These are phyloP conservation scores for Citrus mangshanensis DNA, from an alignment of 345 rosid species.

Conservation along the genomic window DNA sequence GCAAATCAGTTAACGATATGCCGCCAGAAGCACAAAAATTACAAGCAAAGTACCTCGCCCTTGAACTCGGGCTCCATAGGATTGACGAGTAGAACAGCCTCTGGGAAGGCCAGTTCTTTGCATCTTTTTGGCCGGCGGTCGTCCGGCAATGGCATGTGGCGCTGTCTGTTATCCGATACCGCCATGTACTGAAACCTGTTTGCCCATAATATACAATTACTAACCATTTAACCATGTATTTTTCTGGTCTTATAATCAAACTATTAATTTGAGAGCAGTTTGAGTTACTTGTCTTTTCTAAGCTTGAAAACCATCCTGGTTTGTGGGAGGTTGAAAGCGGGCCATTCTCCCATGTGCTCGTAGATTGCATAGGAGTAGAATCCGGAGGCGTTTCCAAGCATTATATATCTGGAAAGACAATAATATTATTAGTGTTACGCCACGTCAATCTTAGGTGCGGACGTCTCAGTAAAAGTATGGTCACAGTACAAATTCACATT, in stretches of 20 bases:
- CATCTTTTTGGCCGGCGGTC: conserved; percentile 58
- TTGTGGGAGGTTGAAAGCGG: conserved; percentile 76
- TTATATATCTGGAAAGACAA: conserved; percentile 49
- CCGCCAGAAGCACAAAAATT: background rate
- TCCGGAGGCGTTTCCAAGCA: conserved; percentile 67
- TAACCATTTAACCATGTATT: background rate
- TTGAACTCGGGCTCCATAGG: conserved; percentile 75
- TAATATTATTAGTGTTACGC: background rate
- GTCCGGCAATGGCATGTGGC: conserved; percentile 78
- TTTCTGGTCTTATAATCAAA: background rate
- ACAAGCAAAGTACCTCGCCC: conserved; percentile 57
- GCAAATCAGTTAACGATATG: too few relatives aligned
- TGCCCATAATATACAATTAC: background rate
- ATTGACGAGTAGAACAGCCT: conserved; percentile 73
- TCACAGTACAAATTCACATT: background rate
- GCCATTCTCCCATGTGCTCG: conserved; percentile 73
- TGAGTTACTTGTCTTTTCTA: conserved; percentile 65
- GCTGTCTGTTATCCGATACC: conserved; percentile 61
- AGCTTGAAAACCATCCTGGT: conserved; percentile 82
- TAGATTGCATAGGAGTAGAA: conserved; percentile 78
- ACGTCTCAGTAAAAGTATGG: too few relatives aligned
- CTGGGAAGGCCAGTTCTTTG: conserved; percentile 57
- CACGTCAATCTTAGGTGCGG: background rate
- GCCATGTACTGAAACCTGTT: conserved; percentile 75
- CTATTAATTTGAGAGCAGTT: background rate